These are phyloP conservation scores for Quercus cerris DNA, from an alignment of 306 rosid species.

Conservation along the genomic window DNA sequence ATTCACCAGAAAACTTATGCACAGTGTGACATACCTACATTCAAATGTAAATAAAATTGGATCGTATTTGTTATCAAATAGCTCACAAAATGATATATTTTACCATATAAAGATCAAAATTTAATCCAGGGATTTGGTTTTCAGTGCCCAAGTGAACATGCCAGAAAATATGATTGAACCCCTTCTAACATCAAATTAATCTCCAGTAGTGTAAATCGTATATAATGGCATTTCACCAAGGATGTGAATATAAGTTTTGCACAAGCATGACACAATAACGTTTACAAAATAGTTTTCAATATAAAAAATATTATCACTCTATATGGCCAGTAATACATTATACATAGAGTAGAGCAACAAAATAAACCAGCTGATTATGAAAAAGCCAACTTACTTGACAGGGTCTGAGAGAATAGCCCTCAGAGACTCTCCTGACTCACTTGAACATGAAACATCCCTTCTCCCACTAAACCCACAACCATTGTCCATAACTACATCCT, in stretches of 20 bases:
- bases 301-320: background rate
- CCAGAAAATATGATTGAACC: background rate
- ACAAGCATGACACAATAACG: background rate
- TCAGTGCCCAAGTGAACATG: background rate
- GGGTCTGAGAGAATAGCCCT: constrained; percentile 85
- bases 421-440: constrained; percentile 82
- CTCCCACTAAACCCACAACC: constrained; percentile 90
- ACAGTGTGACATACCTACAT: background rate
- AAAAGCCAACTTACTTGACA: constrained; percentile 64
- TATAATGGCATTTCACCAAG: background rate
- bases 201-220: background rate
- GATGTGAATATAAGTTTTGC: background rate
- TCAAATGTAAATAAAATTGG: background rate
- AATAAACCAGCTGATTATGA: background rate
- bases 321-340: background rate
- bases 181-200: background rate
- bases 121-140: background rate
- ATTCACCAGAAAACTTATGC: background rate
- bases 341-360: background rate
- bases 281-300: background rate
- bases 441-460: constrained; percentile 49
- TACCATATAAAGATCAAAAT: background rate
- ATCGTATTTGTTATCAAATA: background rate
- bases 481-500: constrained; percentile 61
- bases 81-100: background rate